phyloP scores from a whole-genome alignment of 2,329 filamentous ascomycete genomes.

The Nannizziopsis barbatae region DNA sequence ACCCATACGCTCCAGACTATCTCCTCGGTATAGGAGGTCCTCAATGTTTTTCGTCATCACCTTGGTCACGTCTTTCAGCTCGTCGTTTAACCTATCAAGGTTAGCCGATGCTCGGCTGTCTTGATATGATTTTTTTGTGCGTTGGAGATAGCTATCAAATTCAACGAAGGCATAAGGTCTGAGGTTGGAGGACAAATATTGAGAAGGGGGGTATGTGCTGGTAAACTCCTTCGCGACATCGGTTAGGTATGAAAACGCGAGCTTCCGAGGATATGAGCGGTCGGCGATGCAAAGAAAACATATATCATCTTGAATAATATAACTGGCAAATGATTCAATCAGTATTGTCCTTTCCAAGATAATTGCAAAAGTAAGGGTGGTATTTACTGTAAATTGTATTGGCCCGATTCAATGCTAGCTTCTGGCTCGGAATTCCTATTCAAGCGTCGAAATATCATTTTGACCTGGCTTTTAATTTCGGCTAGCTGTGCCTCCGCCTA shows the following conservation, averaged over 20 bases:
- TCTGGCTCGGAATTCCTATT: slow-evolving; percentile 82
- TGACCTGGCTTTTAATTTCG: slow-evolving; percentile 83
- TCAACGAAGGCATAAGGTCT: slow-evolving; percentile 95
- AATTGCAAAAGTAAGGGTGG: not conserved
- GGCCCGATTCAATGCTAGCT: slow-evolving; percentile 78
- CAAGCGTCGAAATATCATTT: slow-evolving; percentile 78
- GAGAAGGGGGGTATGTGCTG: slow-evolving; percentile 62
- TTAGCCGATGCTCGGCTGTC: slow-evolving; percentile 85
- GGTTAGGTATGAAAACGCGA: slow-evolving; percentile 94
- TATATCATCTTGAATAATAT: slow-evolving; percentile 70
- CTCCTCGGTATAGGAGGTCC: slow-evolving; percentile 86
- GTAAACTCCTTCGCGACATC: slow-evolving; percentile 87
- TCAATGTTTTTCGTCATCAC: slow-evolving; percentile 99
- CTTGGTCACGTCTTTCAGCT: slow-evolving; percentile 93
- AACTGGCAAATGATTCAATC: slow-evolving; percentile 43
- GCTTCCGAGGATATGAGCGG: slow-evolving; percentile 87
- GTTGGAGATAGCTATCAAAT: slow-evolving; percentile 92
- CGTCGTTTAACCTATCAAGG: slow-evolving; percentile 88
- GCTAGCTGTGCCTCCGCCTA: slow-evolving; percentile 62
- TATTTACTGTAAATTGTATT: slow-evolving; percentile 73
- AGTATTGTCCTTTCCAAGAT: slow-evolving; percentile 17
- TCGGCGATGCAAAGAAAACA: slow-evolving; percentile 93
- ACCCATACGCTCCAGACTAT: slow-evolving; percentile 92
- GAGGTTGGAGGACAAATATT: slow-evolving; percentile 62
- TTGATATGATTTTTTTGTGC: slow-evolving; percentile 87